Conservation (phyloP, 2,329 filamentous ascomycete genomes). For the Pseudogymnoascus sp. region DNA sequence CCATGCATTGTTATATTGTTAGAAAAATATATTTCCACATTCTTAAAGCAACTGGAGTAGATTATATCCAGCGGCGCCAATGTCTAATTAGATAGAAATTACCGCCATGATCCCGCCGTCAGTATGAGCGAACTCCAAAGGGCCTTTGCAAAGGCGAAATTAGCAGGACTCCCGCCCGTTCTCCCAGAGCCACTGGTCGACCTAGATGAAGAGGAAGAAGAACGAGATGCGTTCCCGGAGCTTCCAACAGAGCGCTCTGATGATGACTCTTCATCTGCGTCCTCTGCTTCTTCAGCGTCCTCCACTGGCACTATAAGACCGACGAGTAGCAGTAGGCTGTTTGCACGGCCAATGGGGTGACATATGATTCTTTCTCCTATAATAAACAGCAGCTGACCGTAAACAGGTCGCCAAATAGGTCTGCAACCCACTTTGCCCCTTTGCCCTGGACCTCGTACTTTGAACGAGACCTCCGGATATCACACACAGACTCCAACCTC, state of each 20-base stretch:
- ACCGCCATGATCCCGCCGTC: constrained; percentile 10
- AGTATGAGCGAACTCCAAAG: constrained; percentile 75
- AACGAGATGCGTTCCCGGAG: constrained; percentile 31
- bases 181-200: constrained; percentile 42
- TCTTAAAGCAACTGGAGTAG: background rate
- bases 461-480: constrained; percentile 73
- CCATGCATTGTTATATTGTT: background rate
- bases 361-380: constrained; percentile 10
- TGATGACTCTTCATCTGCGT: constrained; percentile 63
- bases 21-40: background rate
- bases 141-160: constrained; percentile 68
- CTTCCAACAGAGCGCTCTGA: constrained; percentile 32
- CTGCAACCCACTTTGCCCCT: constrained; percentile 25
- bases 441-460: constrained; percentile 80
- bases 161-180: constrained; percentile 53
- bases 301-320: constrained; percentile 89
- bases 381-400: constrained; percentile 5
- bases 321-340: constrained; percentile 62
- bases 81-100: background rate
- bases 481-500: constrained; percentile 33
- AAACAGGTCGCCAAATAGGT: constrained; percentile 24
- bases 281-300: constrained; percentile 75
- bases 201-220: constrained; percentile 43
- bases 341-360: constrained; percentile 61
- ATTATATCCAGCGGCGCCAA: background rate